phyloP scores from a whole-genome alignment of 2,329 filamentous ascomycete species.

The Fusarium pseudonygamai region DNA sequence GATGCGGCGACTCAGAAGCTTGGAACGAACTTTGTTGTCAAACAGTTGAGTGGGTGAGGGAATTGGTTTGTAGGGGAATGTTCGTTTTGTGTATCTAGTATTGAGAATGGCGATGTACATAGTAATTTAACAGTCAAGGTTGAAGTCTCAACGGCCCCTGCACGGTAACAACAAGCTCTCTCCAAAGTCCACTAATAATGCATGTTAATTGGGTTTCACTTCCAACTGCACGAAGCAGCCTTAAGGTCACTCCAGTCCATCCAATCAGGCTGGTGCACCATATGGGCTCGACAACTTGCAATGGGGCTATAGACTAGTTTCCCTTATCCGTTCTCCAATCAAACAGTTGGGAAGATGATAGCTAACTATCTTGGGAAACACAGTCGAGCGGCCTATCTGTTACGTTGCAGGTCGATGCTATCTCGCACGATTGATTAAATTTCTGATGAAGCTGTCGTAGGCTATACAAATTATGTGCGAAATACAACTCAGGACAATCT shows the following conservation, averaged over 20 bases:
- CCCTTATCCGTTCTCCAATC: not conserved
- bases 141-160: fast-evolving
- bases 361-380: not conserved
- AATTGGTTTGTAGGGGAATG: fast-evolving
- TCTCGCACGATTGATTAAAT: fast-evolving
- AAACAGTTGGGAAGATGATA: fast-evolving
- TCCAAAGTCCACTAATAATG: not conserved
- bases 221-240: not conserved
- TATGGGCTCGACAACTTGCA: not conserved
- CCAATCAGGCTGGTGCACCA: too few species aligned
- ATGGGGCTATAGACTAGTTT: too few species aligned
- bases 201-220: too few species aligned
- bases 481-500: not conserved
- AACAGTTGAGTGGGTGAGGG: not conserved
- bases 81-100: not conserved
- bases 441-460: not conserved
- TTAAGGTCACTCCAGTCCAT: not conserved
- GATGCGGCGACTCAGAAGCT: slow-evolving; percentile 8
- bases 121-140: fast-evolving
- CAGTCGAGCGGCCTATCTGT: too few species aligned
- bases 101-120: not conserved
- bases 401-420: too few species aligned
- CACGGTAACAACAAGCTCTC: not conserved
- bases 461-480: fast-evolving
- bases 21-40: slow-evolving; percentile 8